phyloP scores from a whole-genome alignment of 176 grass and related monocot species.

The Echinochloa phyllopogon region DNA sequence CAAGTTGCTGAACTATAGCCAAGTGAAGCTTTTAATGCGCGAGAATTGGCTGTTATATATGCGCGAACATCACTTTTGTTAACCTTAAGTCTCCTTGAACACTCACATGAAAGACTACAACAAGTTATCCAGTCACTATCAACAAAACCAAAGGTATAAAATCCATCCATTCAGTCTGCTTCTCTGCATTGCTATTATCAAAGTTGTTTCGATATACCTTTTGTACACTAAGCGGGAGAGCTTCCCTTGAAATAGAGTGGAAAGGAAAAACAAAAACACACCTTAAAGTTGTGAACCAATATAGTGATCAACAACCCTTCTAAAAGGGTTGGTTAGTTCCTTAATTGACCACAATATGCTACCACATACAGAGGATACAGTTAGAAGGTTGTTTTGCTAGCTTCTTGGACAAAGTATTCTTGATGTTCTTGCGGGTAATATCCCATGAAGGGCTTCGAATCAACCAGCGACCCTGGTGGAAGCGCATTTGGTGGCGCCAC shows the following conservation, averaged over 20 bases:
- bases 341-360: background rate
- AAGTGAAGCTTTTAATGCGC: background rate
- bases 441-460: background rate
- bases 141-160: background rate
- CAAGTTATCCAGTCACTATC: background rate
- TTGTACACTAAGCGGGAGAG: background rate
- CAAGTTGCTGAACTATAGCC: background rate
- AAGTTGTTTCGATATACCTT: background rate
- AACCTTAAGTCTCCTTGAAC: background rate
- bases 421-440: background rate
- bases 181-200: background rate
- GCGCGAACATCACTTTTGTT: background rate
- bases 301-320: background rate
- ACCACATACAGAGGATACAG: background rate
- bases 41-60: background rate
- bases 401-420: background rate
- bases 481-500: background rate
- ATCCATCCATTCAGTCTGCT: background rate
- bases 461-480: background rate
- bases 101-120: background rate
- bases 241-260: background rate
- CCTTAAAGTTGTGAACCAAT: background rate
- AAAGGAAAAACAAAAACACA: background rate
- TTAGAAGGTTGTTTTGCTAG: background rate
- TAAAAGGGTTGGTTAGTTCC: background rate